Base-by-base conservation (phyloP, 2,329 filamentous ascomycete genomes). In the Shiraia bambusicola region DNA sequence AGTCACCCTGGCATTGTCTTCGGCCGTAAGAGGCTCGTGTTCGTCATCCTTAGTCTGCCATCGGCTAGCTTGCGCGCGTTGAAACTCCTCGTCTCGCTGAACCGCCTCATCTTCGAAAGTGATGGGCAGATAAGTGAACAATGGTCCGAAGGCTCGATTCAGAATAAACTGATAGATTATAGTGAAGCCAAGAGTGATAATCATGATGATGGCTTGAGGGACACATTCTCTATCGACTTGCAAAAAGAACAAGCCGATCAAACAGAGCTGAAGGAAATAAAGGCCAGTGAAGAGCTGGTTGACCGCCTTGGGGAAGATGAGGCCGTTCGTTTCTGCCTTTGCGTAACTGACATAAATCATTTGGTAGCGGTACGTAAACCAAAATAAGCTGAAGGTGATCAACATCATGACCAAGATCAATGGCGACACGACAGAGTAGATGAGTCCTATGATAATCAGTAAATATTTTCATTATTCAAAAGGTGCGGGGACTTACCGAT, bases 21-120 rank as follows among this genome's bases (percentile, higher is more conserved):
- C 57, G 26, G 55, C 55, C 27, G 56, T 73, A 15, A 76, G 66
- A 31, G 34, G 72, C 13, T 55, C 45, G 22, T 63, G 72, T 13
- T 78, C 74, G 3, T 78, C 76, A 2, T 79, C 76, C 0, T 79
- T 72, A 26, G 66, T 65, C 9, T 84, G 83, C 42, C 91, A 79
- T 7, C 86, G 83, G 15, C 76, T 76, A 42, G 84, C 82, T 63
- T 94, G 89, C 3, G 84, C 85, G 33, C 86, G 78, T 55, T 89
- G 85, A 63, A 97, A 98, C 28, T 87, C 88, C 59, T 92, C 83
- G 54, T 98, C 93, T 6, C 92, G 84, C n/a, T 88, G 74, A 1
- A 93, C 88, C 2, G 93, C 93, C 62, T 96, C 92, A 50, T 97
- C 93, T 66, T 98, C 93, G 40, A 97, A 83, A 0, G 92, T 97